Evolutionary conservation across 2,329 filamentous ascomycete species (phyloP).

Genomic region (Coleophoma cylindrospora): DNA sequence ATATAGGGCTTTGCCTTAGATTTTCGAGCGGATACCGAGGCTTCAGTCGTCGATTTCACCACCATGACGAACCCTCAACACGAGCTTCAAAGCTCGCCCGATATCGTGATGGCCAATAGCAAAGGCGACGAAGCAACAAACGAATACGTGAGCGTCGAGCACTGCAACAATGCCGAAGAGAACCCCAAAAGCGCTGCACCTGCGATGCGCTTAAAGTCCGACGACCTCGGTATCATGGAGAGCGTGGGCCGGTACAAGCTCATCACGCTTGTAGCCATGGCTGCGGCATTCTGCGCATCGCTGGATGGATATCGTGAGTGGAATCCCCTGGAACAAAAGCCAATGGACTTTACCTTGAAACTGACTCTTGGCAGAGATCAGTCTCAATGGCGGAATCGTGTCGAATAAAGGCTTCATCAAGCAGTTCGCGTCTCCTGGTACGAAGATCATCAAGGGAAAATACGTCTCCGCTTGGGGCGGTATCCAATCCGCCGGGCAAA

Average conservation of each 20-base stretch:
- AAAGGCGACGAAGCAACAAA: too few species aligned
- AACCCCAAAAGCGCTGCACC: background rate
- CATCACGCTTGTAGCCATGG: conserved; percentile 31
- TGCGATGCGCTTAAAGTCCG: conserved; percentile 30
- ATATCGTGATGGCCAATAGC: too few species aligned
- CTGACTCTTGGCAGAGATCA: conserved; percentile 15
- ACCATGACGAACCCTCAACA: too few species aligned
- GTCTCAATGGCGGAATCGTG: conserved; percentile 16
- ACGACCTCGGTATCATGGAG: conserved; percentile 34
- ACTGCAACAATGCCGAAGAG: too few species aligned
- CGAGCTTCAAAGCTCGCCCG: too few species aligned
- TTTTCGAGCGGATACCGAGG: too few species aligned
- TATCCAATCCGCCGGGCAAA: conserved; percentile 15
- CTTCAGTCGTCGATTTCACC: too few species aligned
- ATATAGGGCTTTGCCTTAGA: too few species aligned
- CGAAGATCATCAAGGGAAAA: conserved; percentile 16
- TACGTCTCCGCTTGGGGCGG: conserved; percentile 16
- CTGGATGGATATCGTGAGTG: conserved; percentile 34
- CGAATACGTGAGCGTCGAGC: too few species aligned
- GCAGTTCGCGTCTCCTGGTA: conserved; percentile 10
- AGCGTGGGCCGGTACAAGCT: conserved; percentile 29
- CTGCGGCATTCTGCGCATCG: conserved; percentile 34
- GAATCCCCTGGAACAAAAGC: background rate
- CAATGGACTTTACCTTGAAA: background rate
- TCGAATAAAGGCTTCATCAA: conserved; percentile 15